Percentiles rank a stretch among this genome's conserved stretches.
These are phyloP conservation scores for Brassica juncea DNA, from an alignment of 345 rosid species.

Conservation along the genomic window DNA sequence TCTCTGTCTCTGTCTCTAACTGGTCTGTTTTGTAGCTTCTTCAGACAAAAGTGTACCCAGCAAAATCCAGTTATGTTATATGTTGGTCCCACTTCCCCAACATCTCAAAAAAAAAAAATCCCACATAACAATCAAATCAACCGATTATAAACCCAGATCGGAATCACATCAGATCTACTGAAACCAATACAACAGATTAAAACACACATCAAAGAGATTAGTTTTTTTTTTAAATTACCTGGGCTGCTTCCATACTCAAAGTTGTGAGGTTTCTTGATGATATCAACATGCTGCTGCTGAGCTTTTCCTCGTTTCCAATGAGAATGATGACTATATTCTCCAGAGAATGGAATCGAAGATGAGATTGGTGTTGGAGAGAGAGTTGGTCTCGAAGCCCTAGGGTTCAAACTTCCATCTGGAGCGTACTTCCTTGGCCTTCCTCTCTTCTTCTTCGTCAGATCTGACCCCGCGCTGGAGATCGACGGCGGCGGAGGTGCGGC, in stretches of 20 bases:
- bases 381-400: slow-evolving; percentile 42
- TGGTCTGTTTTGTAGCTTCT: slow-evolving; percentile 29
- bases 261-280: slow-evolving; percentile 56
- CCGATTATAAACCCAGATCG: slow-evolving; percentile 5
- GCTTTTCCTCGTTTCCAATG: slow-evolving; percentile 72
- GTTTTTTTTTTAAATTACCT: slow-evolving; percentile 46
- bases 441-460: slow-evolving; percentile 75
- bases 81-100: slow-evolving; percentile 65
- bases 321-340: slow-evolving; percentile 45
- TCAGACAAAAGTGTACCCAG: slow-evolving; percentile 43
- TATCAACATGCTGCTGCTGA: slow-evolving; percentile 45
- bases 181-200: slow-evolving; percentile 31
- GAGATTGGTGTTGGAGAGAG: slow-evolving; percentile 96
- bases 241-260: slow-evolving; percentile 52
- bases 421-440: slow-evolving; percentile 89
- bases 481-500: slow-evolving; percentile 18
- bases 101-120: slow-evolving; percentile 21
- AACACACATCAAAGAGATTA: background rate
- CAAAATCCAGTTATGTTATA: slow-evolving; percentile 46
- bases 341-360: slow-evolving; percentile 71
- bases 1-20: slow-evolving; percentile 40
- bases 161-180: slow-evolving; percentile 35
- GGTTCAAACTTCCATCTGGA: slow-evolving; percentile 61
- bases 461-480: slow-evolving; percentile 34
- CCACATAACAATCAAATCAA: slow-evolving; percentile 34